Evolutionary conservation across 257 asterid genomes (phyloP).

Genomic region (Primulina huaijiensis): DNA sequence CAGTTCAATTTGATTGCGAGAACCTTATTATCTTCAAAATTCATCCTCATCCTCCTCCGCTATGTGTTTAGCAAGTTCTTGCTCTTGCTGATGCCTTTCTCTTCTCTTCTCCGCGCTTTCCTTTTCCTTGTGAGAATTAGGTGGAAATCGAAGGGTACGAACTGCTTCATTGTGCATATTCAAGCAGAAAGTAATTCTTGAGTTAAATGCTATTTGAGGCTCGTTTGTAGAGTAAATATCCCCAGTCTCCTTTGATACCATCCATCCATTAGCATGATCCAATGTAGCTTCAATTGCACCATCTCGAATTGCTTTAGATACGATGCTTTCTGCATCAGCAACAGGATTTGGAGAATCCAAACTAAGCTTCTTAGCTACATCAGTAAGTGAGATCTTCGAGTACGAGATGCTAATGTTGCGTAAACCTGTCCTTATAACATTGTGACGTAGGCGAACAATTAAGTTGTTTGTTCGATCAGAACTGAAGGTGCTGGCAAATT

Average conservation of each 20-base stretch:
- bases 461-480: constrained; percentile 76
- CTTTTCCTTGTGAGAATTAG: constrained; percentile 81
- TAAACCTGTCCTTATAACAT: constrained; percentile 83
- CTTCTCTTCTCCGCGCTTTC: constrained; percentile 94
- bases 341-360: constrained; percentile 76
- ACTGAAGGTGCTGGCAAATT: constrained; percentile 64
- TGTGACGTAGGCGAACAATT: constrained; percentile 84
- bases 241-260: constrained; percentile 90
- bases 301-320: constrained; percentile 79
- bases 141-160: constrained; percentile 81
- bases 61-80: constrained; percentile 82
- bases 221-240: constrained; percentile 86
- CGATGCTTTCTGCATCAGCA: constrained; percentile 90
- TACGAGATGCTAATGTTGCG: constrained; percentile 89
- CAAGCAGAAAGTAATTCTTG: constrained; percentile 82
- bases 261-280: constrained; percentile 72
- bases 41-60: constrained; percentile 95
- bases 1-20: neutral
- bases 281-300: constrained; percentile 88
- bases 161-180: constrained; percentile 93
- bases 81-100: constrained; percentile 64
- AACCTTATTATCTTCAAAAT: constrained; percentile 33
- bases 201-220: constrained; percentile 83
- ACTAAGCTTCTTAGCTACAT: constrained; percentile 75
- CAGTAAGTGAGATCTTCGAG: constrained; percentile 72